These are phyloP conservation scores for Tricholoma matsutake DNA, from an alignment of 768 basidiomycete species.

Conservation along the genomic window DNA sequence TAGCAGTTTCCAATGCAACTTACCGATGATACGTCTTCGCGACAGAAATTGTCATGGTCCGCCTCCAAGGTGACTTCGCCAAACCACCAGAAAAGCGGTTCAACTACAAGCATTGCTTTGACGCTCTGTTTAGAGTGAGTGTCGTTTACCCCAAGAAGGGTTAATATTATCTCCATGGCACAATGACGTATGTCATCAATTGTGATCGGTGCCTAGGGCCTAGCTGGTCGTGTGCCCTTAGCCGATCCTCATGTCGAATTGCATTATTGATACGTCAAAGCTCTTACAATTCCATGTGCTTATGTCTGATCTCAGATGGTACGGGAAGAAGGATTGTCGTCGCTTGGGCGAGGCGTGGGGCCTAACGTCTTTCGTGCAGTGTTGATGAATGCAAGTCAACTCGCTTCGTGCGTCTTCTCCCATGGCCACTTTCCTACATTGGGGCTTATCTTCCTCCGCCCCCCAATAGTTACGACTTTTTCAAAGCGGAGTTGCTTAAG, in stretches of 20 bases:
- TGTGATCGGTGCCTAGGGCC: constrained; percentile 16
- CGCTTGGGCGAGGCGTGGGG: constrained; percentile 70
- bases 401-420: constrained; percentile 68
- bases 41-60: constrained; percentile 81
- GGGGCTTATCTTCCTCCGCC: not conserved
- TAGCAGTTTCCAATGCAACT: not conserved
- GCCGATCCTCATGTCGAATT: not conserved
- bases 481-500: constrained; percentile 80
- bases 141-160: constrained; percentile 12
- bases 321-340: constrained; percentile 77
- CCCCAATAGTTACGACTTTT: constrained; percentile 70
- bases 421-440: not conserved
- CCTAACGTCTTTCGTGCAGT: constrained; percentile 87
- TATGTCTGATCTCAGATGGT: constrained; percentile 59
- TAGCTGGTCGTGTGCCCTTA: constrained; percentile 14
- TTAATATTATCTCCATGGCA: not conserved
- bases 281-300: not conserved
- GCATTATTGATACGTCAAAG: not conserved
- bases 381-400: constrained; percentile 90
- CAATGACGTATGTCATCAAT: constrained; percentile 4
- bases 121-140: constrained; percentile 80
- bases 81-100: constrained; percentile 86
- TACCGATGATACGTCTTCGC: not conserved
- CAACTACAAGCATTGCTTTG: constrained; percentile 88
- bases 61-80: constrained; percentile 88